Evolutionary conservation across 257 asterid species (phyloP).

Genomic region (Rhazya stricta): DNA sequence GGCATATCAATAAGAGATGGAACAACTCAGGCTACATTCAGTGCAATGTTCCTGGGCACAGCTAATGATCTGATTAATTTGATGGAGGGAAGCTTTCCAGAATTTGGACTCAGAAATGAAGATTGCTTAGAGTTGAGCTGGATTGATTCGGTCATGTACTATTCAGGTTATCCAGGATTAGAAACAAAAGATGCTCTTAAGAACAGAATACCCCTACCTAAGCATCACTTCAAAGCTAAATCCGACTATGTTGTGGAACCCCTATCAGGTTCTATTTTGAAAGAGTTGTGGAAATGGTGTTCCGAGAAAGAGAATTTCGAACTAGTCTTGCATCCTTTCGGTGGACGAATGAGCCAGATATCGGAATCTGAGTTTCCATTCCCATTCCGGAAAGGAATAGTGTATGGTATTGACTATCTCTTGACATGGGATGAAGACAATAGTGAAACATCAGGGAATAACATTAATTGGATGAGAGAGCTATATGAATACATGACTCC

Average conservation of each 20-base stretch:
- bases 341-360: slow-evolving; percentile 43
- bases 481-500: slow-evolving; percentile 40
- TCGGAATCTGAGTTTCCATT: slow-evolving; percentile 32
- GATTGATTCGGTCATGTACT: slow-evolving; percentile 35
- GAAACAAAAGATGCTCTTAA: slow-evolving; percentile 22
- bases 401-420: slow-evolving; percentile 38
- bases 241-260: slow-evolving; percentile 37
- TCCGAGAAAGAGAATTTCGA: slow-evolving; percentile 20
- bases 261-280: slow-evolving; percentile 24
- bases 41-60: slow-evolving; percentile 35
- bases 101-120: slow-evolving; percentile 24
- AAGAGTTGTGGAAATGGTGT: slow-evolving; percentile 21
- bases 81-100: slow-evolving; percentile 30
- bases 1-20: slow-evolving; percentile 10
- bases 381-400: slow-evolving; percentile 42
- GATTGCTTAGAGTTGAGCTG: slow-evolving; percentile 45
- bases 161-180: slow-evolving; percentile 16
- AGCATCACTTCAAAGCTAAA: slow-evolving; percentile 40
- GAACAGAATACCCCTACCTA: slow-evolving; percentile 21
- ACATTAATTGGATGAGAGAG: slow-evolving; percentile 29
- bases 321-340: slow-evolving; percentile 42
- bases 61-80: slow-evolving; percentile 5
- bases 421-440: slow-evolving; percentile 35
- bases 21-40: slow-evolving; percentile 22
- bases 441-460: slow-evolving; percentile 18